Conservation (phyloP, 1,284 basidiomycete species). For the Ganoderma lingzhi region DNA sequence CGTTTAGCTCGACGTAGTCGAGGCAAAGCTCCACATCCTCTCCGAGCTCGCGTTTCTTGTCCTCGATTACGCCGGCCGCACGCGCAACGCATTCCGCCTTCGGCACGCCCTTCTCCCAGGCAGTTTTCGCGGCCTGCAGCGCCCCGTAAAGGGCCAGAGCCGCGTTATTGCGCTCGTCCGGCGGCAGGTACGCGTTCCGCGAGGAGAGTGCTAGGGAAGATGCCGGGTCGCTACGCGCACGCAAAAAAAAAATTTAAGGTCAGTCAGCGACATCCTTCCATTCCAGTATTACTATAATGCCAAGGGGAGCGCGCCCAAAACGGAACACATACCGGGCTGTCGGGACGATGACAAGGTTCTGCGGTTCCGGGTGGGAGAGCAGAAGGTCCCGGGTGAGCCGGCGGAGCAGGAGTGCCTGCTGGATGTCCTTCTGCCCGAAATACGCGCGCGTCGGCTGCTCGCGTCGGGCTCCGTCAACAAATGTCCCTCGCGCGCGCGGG, state of each 20-base stretch:
- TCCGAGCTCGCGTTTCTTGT: conserved; percentile 28
- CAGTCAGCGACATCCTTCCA: background rate
- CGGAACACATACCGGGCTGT: conserved; percentile 65
- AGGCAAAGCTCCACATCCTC: conserved; percentile 67
- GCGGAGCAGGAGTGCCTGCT: conserved; percentile 90
- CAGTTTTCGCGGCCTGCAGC: conserved; percentile 60
- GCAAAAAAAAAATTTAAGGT: background rate
- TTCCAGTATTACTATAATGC: background rate
- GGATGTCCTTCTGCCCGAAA: conserved; percentile 99
- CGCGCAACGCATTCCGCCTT: conserved; percentile 63
- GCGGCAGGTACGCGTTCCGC: conserved; percentile 86
- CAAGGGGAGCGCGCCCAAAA: background rate
- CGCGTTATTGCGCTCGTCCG: conserved; percentile 63
- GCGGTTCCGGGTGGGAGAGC: conserved; percentile 74
- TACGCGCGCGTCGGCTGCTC: conserved; percentile 88
- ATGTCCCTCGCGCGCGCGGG: no score
- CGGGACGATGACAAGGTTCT: conserved; percentile 83
- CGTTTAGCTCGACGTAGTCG: conserved; percentile 93
- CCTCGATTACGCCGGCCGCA: conserved; percentile 52
- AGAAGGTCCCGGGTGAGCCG: conserved; percentile 88
- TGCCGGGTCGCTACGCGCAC: conserved; percentile 49
- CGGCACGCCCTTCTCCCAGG: conserved; percentile 59
- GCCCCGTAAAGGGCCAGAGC: conserved; percentile 83
- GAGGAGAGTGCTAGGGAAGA: conserved; percentile 88
- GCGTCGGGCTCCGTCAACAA: background rate